Base-by-base conservation (phyloP, 2,329 filamentous ascomycete genomes). In the Fonsecaea nubica region DNA sequence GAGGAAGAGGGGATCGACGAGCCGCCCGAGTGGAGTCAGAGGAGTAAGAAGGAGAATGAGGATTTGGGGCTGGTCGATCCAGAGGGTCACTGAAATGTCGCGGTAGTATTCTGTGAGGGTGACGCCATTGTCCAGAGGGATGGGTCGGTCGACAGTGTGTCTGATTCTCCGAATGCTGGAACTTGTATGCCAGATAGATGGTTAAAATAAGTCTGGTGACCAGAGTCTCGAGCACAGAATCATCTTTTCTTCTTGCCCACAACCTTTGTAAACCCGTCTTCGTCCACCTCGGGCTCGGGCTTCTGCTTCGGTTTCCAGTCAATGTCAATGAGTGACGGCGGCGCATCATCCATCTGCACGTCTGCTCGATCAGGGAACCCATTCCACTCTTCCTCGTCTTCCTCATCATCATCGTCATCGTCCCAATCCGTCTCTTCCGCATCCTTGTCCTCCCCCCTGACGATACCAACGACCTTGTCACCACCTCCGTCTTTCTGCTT, bases 241-340 rank as follows among this genome's bases (percentile, higher is more conserved):
- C 74, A 76, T 76, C 80, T 84, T 81, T 83, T 85, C 83, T 87
- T 91, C 81, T 88, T 91, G 74, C 86, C 84, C 63, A 88, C 85
- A 71, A 93, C 90, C 78, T 86, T 92, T 15, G 88, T 92, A 76
- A 94, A 94, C 4, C 91, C 91, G 75, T 94, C 91, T 71, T 93
- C 90, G 77, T 94, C 91, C 54, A 93, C 83, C 76, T 92, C 87
- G 0, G 91, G 90, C 75, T 86, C 84, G 15, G 82, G 77, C 79
- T 88, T 91, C 77, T 91, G 87, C 76, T 84, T 88, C 13, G 82
- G 81, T 54, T 76, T 81, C 58, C 58, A 61, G 45, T 82, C 76
- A 48, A 65, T 32, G 30, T 72, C 65, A 21, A 88, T 85, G 69
- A 90, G 77, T 53, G 84, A 79, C 25, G 25, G 25, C 7, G 90